phyloP scores from a whole-genome alignment of 441 rosid genomes.

The Populus hybrid region DNA sequence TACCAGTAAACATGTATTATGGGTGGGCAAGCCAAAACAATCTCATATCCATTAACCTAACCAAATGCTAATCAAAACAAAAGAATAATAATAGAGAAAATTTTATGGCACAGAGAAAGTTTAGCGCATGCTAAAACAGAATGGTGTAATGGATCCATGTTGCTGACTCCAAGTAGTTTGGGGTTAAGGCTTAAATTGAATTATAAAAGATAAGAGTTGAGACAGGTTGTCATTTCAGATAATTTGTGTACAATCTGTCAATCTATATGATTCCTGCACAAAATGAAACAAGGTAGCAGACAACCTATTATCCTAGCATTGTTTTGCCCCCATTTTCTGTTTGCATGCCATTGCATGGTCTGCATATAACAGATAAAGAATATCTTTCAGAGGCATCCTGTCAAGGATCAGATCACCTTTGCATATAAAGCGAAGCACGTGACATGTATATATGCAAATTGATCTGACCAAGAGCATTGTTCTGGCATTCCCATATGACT shows the following conservation, averaged over 20 bases:
- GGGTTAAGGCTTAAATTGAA: not conserved
- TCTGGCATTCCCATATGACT: not conserved
- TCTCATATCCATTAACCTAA: not conserved
- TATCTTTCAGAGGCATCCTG: not conserved
- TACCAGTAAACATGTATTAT: conserved; percentile 3
- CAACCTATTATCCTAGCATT: not conserved
- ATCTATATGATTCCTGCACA: not conserved
- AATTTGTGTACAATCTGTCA: not conserved
- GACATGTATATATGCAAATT: not conserved
- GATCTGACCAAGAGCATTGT: not conserved
- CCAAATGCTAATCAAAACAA: not conserved
- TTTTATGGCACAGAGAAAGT: not conserved
- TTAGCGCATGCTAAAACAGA: not conserved
- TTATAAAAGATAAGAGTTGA: not conserved
- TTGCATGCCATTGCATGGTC: not conserved
- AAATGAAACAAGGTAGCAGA: not conserved
- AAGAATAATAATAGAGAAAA: not conserved
- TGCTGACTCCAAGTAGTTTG: not conserved
- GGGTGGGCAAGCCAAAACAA: not conserved
- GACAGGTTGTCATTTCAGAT: not conserved
- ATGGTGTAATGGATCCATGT: not conserved
- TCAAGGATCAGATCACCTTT: not conserved
- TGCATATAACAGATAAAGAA: not conserved
- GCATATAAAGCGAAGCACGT: not conserved
- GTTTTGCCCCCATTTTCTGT: not conserved